Conservation (phyloP, 2,329 filamentous ascomycete species). For the Epicoccum sorghinum region DNA sequence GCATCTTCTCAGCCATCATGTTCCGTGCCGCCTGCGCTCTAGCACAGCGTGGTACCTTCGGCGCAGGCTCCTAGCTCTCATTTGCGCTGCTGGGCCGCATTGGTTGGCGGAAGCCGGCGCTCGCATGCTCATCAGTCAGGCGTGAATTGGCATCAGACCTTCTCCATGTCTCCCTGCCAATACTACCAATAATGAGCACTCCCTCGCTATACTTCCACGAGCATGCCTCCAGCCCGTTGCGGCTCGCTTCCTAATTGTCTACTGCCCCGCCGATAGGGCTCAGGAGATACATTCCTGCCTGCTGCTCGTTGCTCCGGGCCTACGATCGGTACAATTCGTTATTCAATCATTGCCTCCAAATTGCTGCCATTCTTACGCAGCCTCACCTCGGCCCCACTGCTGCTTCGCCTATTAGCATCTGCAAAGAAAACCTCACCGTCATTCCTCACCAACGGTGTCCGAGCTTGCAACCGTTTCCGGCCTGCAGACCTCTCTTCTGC, state of each 20-base stretch:
- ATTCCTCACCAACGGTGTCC: slow-evolving; percentile 26
- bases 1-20: slow-evolving; percentile 31
- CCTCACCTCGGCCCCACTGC: slow-evolving; percentile 41
- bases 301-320: slow-evolving; percentile 37
- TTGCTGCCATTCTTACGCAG: slow-evolving; percentile 36
- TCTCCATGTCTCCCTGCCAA: slow-evolving; percentile 40
- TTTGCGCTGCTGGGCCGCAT: slow-evolving; percentile 28
- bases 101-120: slow-evolving; percentile 25
- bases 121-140: slow-evolving; percentile 28
- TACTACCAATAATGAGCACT: slow-evolving; percentile 40
- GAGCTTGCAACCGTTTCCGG: slow-evolving; percentile 27
- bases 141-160: slow-evolving; percentile 26
- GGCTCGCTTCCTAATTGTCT: slow-evolving; percentile 41
- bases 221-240: slow-evolving; percentile 35
- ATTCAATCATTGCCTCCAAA: slow-evolving; percentile 34
- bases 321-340: slow-evolving; percentile 41
- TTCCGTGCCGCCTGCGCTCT: slow-evolving; percentile 36
- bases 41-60: slow-evolving; percentile 30
- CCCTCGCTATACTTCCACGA: slow-evolving; percentile 38
- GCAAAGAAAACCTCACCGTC: slow-evolving; percentile 30
- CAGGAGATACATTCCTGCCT: slow-evolving; percentile 41
- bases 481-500: slow-evolving; percentile 25
- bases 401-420: slow-evolving; percentile 35
- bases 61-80: slow-evolving; percentile 26
- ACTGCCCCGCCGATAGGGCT: slow-evolving; percentile 29